Conservation (phyloP, 805 yeast genomes). For the Cyberlindnera xylosilytica region DNA sequence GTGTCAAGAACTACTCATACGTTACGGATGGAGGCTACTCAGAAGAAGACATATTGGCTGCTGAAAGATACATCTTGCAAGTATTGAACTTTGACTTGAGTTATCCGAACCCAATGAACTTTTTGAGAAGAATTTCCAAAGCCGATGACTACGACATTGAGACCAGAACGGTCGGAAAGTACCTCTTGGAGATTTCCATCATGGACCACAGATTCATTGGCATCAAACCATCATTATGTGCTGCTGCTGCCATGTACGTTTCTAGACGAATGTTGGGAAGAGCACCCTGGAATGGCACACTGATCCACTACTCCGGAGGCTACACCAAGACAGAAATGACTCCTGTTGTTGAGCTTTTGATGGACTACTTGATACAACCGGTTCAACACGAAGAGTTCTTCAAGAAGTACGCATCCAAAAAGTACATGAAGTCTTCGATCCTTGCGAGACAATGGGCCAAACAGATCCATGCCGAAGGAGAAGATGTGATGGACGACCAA, state of each 20-base stretch:
- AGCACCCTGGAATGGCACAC: slow-evolving; percentile 77
- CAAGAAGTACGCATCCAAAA: slow-evolving; percentile 86
- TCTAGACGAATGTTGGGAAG: slow-evolving; percentile 69
- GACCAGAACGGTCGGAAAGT: slow-evolving; percentile 82
- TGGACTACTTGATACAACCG: slow-evolving; percentile 74
- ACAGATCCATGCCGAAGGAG: background rate
- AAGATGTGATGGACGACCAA: slow-evolving; percentile 2
- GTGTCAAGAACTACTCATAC: slow-evolving; percentile 79
- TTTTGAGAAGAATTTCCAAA: slow-evolving; percentile 80
- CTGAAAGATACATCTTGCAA: slow-evolving; percentile 76
- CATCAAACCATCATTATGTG: slow-evolving; percentile 68
- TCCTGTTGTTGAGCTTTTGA: slow-evolving; percentile 67
- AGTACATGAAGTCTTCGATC: slow-evolving; percentile 81
- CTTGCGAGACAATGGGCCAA: slow-evolving; percentile 54
- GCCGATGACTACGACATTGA: slow-evolving; percentile 88
- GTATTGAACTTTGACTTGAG: slow-evolving; percentile 70
- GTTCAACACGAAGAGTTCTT: slow-evolving; percentile 90
- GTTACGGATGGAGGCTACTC: slow-evolving; percentile 84
- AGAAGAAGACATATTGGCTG: slow-evolving; percentile 76
- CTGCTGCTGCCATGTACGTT: slow-evolving; percentile 87
- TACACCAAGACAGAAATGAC: slow-evolving; percentile 70
- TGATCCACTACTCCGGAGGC: slow-evolving; percentile 90
- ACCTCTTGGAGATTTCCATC: slow-evolving; percentile 71
- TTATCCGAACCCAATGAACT: slow-evolving; percentile 89
- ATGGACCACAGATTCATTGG: slow-evolving; percentile 76